A percentile compares a stretch with the other conserved stretches of the same genome.
phyloP scores from a whole-genome alignment of 2,329 filamentous ascomycete species.

The Acephala macrosclerotiorum region DNA sequence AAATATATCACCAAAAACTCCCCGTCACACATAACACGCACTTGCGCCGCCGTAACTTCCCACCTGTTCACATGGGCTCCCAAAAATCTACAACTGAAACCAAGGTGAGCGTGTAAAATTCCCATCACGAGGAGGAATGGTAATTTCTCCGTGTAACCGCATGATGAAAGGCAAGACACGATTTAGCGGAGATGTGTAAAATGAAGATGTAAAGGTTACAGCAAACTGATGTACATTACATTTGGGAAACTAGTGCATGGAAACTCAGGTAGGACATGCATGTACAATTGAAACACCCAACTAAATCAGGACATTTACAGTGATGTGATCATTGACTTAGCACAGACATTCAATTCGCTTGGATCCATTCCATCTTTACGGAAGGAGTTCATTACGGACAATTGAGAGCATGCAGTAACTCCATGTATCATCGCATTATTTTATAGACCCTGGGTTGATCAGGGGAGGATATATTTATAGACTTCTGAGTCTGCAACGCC shows the following conservation, averaged over 20 bases:
- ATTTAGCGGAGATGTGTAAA: not conserved
- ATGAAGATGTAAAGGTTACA: too few relatives aligned
- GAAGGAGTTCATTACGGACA: not conserved
- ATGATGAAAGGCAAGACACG: not conserved
- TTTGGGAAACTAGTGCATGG: not conserved
- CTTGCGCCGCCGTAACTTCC: not conserved
- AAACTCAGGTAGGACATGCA: not conserved
- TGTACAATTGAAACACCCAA: not conserved
- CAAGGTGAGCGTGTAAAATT: not conserved
- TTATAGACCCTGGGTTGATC: conserved; percentile 31
- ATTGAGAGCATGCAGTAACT: too few relatives aligned
- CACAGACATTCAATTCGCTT: not conserved
- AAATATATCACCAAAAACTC: not conserved
- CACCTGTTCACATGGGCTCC: not conserved
- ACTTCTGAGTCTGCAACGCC: conserved; percentile 33
- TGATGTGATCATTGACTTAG: not conserved
- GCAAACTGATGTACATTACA: not conserved
- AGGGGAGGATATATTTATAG: conserved; percentile 33
- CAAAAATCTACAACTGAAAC: not conserved
- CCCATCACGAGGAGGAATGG: not conserved
- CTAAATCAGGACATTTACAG: not conserved
- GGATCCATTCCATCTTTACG: conserved; percentile 1
- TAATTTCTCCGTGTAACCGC: not conserved
- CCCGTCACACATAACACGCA: not conserved
- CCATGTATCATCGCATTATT: conserved; percentile 6